A percentile compares a stretch with the other conserved stretches of the same genome.
Conservation (phyloP, 805 yeast genomes). For the Osmozyma mogii region DNA sequence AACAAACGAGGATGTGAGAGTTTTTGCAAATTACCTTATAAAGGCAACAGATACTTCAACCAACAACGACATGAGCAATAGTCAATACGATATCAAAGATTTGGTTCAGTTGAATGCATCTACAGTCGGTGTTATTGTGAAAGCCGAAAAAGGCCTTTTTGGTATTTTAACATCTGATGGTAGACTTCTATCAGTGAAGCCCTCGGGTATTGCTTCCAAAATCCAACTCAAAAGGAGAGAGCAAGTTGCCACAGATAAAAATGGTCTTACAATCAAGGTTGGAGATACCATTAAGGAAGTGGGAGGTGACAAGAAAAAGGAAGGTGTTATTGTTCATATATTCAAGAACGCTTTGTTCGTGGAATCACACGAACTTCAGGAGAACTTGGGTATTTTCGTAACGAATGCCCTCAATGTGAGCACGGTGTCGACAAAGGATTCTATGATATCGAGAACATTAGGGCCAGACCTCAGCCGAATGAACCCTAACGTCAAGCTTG, state of each 20-base stretch:
- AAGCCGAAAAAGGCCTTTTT: constrained; percentile 82
- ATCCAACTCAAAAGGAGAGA: constrained; percentile 57
- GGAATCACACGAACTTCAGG: constrained; percentile 69
- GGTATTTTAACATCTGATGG: constrained; percentile 80
- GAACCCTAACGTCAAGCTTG: constrained; percentile 71
- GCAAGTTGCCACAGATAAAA: constrained; percentile 76
- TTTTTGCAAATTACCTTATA: constrained; percentile 83
- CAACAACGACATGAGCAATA: constrained; percentile 50
- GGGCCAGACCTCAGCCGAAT: constrained; percentile 69
- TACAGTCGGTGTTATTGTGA: constrained; percentile 80
- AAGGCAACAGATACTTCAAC: constrained; percentile 82
- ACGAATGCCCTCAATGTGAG: constrained; percentile 67
- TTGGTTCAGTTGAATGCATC: constrained; percentile 82
- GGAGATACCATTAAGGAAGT: constrained; percentile 90
- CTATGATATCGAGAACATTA: constrained; percentile 46
- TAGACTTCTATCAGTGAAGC: constrained; percentile 58
- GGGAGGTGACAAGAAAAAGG: constrained; percentile 61
- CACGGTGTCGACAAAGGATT: constrained; percentile 79
- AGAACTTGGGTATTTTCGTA: constrained; percentile 88
- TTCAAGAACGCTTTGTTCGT: constrained; percentile 74
- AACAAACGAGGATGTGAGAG: constrained; percentile 80
- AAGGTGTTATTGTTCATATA: constrained; percentile 82
- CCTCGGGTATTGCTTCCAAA: constrained; percentile 77
- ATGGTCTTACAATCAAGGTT: constrained; percentile 75
- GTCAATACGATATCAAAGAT: constrained; percentile 81